Evolutionary conservation across 371 early-diverging fungal species (phyloP).

Genomic region (Haplosporangium sp.): DNA sequence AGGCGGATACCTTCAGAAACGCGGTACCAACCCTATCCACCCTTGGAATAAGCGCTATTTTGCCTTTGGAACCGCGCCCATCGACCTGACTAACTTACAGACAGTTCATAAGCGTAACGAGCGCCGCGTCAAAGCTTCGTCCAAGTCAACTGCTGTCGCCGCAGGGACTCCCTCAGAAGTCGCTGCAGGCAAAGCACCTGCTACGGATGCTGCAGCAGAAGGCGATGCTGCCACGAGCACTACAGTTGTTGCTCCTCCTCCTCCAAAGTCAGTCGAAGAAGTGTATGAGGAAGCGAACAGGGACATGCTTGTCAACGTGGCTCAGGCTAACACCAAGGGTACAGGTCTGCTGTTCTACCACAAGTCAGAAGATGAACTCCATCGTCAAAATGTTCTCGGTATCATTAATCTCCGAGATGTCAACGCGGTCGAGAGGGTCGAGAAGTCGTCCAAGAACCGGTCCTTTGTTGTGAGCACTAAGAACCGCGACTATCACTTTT

Average conservation of each 20-base stretch:
- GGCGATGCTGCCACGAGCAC: not conserved
- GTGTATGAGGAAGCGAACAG: slow-evolving; percentile 56
- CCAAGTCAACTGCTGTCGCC: slow-evolving; percentile 15
- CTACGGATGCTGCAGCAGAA: slow-evolving; percentile 12
- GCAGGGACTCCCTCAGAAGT: slow-evolving; percentile 26
- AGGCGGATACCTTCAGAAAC: slow-evolving; percentile 54
- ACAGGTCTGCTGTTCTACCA: slow-evolving; percentile 57
- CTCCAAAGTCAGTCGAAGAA: slow-evolving; percentile 40
- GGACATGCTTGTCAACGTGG: slow-evolving; percentile 56
- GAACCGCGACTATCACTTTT: slow-evolving; percentile 56
- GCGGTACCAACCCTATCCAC: slow-evolving; percentile 57
- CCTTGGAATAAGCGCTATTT: slow-evolving; percentile 62
- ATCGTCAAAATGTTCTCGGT: slow-evolving; percentile 52
- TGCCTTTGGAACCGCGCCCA: slow-evolving; percentile 50
- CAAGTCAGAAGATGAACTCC: slow-evolving; percentile 54
- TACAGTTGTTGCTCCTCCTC: slow-evolving; percentile 3
- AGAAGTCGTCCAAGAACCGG: slow-evolving; percentile 54
- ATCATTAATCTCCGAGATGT: slow-evolving; percentile 60
- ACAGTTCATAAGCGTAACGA: slow-evolving; percentile 58
- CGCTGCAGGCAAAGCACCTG: slow-evolving; percentile 48
- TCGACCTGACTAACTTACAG: slow-evolving; percentile 50
- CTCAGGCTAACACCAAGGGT: slow-evolving; percentile 58
- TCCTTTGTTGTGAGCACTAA: slow-evolving; percentile 58
- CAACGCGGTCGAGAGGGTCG: slow-evolving; percentile 48
- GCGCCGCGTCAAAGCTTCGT: slow-evolving; percentile 37